These are phyloP conservation scores for Glycyrrhiza uralensis DNA, from an alignment of 306 rosid genomes.

Conservation along the genomic window DNA sequence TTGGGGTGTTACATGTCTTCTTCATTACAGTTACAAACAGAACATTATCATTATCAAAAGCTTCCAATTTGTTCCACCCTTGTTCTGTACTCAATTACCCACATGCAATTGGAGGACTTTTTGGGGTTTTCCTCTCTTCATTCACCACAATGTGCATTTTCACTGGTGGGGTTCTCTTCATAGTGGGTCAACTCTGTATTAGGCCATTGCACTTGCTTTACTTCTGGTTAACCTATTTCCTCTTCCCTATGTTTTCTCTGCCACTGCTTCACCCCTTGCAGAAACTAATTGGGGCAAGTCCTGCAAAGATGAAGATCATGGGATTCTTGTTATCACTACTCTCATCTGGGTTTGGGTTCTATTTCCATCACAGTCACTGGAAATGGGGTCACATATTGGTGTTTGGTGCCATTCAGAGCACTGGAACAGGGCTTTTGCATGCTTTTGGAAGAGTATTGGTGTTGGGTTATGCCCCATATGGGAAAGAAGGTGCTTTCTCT, in stretches of 20 bases:
- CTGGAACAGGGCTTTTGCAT: slow-evolving; percentile 51
- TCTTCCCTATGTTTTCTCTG: slow-evolving; percentile 54
- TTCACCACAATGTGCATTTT: slow-evolving; percentile 63
- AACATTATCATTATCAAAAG: too few species aligned
- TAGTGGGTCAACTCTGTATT: slow-evolving; percentile 65
- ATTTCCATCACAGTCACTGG: slow-evolving; percentile 41
- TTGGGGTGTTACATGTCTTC: slow-evolving; percentile 57
- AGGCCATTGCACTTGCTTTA: slow-evolving; percentile 48
- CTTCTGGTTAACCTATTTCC: slow-evolving; percentile 69
- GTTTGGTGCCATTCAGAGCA: slow-evolving; percentile 62
- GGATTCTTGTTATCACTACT: slow-evolving; percentile 52
- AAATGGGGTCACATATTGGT: slow-evolving; percentile 29
- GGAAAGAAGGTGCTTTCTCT: slow-evolving; percentile 66
- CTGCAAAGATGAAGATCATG: slow-evolving; percentile 63
- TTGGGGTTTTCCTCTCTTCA: slow-evolving; percentile 52
- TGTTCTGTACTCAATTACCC: slow-evolving; percentile 52
- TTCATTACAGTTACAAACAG: slow-evolving; percentile 33
- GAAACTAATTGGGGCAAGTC: slow-evolving; percentile 34
- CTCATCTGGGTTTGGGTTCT: slow-evolving; percentile 58
- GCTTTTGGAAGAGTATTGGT: slow-evolving; percentile 62
- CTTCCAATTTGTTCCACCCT: slow-evolving; percentile 20
- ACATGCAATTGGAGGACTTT: slow-evolving; percentile 52
- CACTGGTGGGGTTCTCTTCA: slow-evolving; percentile 52
- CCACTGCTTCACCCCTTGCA: slow-evolving; percentile 61
- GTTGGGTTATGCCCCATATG: slow-evolving; percentile 54